A percentile compares a stretch with the other conserved stretches of the same genome.
Conservation (phyloP, 768 basidiomycete genomes). For the Phylloporus arenicola region DNA sequence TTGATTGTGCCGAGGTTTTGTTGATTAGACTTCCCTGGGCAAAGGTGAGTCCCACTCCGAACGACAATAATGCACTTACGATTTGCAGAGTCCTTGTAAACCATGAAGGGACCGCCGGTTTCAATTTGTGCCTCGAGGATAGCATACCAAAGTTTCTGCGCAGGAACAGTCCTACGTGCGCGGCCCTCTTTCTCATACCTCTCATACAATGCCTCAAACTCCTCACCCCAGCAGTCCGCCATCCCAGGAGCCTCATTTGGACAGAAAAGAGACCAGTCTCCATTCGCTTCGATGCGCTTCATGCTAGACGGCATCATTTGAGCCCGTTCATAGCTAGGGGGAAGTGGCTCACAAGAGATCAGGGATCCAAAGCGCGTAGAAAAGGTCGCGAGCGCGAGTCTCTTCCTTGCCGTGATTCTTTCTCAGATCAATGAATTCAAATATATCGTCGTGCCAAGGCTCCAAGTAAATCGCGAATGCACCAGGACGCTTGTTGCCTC, state of each 20-base stretch:
- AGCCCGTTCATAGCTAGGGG: background rate
- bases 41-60: background rate
- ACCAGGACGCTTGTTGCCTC: constrained; percentile 98
- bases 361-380: constrained; percentile 97
- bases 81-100: constrained; percentile 96
- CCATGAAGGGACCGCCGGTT: constrained; percentile 98
- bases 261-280: constrained; percentile 95
- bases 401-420: constrained; percentile 99
- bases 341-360: constrained; percentile 76
- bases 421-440: constrained; percentile 94
- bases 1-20: constrained; percentile 98
- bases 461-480: constrained; percentile 98
- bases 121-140: constrained; percentile 96
- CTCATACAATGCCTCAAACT: constrained; percentile 83
- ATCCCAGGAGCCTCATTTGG: constrained; percentile 93
- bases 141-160: constrained; percentile 98
- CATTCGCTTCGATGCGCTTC: constrained; percentile 90
- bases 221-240: constrained; percentile 81
- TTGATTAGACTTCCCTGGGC: constrained; percentile 93
- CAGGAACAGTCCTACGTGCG: constrained; percentile 76
- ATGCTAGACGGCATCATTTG: constrained; percentile 49
- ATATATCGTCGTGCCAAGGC: constrained; percentile 97
- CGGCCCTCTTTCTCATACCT: constrained; percentile 89
- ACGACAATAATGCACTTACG: constrained; percentile 40
- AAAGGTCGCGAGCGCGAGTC: constrained; percentile 90